Evolutionary conservation across 495 filamentous ascomycete species (phyloP), one percentile per base, ranked within the genome.

Genomic region (Xylaria bambusicola): DNA sequence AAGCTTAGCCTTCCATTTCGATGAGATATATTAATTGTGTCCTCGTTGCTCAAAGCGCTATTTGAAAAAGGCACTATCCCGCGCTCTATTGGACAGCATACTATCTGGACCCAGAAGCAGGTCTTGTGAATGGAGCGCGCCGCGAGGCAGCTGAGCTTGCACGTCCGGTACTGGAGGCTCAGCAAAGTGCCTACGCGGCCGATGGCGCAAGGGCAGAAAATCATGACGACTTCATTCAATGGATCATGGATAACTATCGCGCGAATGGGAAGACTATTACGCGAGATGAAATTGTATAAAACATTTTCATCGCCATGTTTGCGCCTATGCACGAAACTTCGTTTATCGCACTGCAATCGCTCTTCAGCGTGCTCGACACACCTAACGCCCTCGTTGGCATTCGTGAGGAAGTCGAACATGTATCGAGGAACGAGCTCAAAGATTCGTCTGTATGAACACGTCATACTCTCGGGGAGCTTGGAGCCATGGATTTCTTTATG

Each of bases 301-400:
- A 54, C 51, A 54, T 54, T 23, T 54, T 54, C 26, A 54, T 54
- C 51, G 51, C 42, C 51, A 54, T 54, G 51, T 54, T 54, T 36
- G 51, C 51, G 24, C 42, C 51, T 26, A 54, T 54, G 51, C 51
- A 54, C 31, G 51, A 35, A 8, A 54, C 51, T 21, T 54, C 51
- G 23, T 54, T 54, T 26, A 54, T 54, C 51, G 51, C 51, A 24
- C 35, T 54, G 33, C 51, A 54, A 21, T 54, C 51, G 15, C 51
- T 54, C 51, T 42, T 54, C 51, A 54, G 51, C 35, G 23, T 54
- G 51, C 51, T 54, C 35, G 51, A 17, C 51, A 54, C 51, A 41
- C 51, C 51, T 40, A 31, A 31, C 15, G 51, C 51, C 17, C 33
- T 54, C 23, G 23, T 17, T 40, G 33, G 42, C 13, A 42, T 54